Base-by-base conservation (phyloP, 768 basidiomycete species). In the Podaxis sp. region DNA sequence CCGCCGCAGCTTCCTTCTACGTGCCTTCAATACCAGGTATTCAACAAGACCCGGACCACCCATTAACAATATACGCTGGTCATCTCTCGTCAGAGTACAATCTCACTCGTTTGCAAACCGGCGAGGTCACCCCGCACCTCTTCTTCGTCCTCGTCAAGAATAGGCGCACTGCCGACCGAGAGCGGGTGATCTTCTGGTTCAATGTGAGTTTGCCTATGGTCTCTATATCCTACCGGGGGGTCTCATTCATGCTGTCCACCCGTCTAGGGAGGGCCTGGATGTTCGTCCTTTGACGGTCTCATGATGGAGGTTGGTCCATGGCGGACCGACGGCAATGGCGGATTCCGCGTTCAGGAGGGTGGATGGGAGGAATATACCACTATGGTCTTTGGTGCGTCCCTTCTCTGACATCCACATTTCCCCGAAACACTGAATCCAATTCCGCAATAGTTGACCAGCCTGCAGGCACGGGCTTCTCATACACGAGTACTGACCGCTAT, bases 231-330 rank as follows among this genome's bases (percentile, higher is more conserved):
- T 60, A 42, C 46, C 59, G 28, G 23, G 36, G 28, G 52, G 18
- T 63, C 51, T 23, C 44, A 48, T 63, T 63, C 16, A 16, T 50
- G 9, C 23, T 5, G 7, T 7, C 28, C 28, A 32, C 28, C 28
- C 42, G 21, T 38, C 18, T 66, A 95, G 93, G 95, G 94, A 18
- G 96, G 96, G 1, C 96, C 96, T 18, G 97, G 97, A 28, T 98
- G 97, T 72, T 97, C 95, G 0, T 94, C 92, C 0, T 98, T 98
- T 70, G 96, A 98, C 67, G 96, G 96, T 2, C 81, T 95, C 16
- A 90, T 98, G 89, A 95, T 98, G 93, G 96, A 98, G 67, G 80
- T 95, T n/a, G 96, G 96, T 0, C 95, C 96, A 3, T 96, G 93
- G 85, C 83, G 83, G 64, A 74, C 88, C 73, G 89, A 93, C 67